These are phyloP conservation scores for Boletus subcaerulescens DNA, from an alignment of 768 basidiomycete species.

Conservation along the genomic window DNA sequence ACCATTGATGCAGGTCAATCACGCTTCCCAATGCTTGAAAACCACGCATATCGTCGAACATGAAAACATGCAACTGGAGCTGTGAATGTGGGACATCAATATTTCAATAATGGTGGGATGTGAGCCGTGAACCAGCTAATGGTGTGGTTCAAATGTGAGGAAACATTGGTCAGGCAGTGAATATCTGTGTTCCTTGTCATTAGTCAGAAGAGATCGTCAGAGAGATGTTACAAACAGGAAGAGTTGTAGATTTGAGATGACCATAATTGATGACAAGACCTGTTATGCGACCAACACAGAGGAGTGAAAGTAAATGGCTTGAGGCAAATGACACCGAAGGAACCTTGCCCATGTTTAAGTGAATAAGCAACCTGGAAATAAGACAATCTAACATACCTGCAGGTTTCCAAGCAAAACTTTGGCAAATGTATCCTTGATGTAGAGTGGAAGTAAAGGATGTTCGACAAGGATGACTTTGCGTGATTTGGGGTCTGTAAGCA, in stretches of 20 bases:
- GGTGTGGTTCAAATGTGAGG: slow-evolving; percentile 83
- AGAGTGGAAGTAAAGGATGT: slow-evolving; percentile 79
- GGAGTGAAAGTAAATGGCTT: slow-evolving; percentile 78
- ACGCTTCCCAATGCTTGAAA: no score
- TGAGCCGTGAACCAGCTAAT: slow-evolving; percentile 75
- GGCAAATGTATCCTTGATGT: slow-evolving; percentile 86
- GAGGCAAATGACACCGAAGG: slow-evolving; percentile 93
- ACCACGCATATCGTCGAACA: no score
- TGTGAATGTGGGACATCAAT: no score
- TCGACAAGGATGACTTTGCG: slow-evolving; percentile 93
- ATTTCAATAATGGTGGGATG: no score
- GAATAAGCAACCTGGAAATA: neutral
- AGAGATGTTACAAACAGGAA: slow-evolving; percentile 61
- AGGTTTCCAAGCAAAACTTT: slow-evolving; percentile 88
- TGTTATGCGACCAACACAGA: slow-evolving; percentile 85
- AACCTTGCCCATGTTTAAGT: slow-evolving; percentile 48
- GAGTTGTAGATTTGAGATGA: slow-evolving; percentile 81
- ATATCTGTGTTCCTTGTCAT: slow-evolving; percentile 60
- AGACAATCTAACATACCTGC: slow-evolving; percentile 48
- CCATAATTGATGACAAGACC: slow-evolving; percentile 94
- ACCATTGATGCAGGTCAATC: no score
- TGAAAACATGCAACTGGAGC: no score
- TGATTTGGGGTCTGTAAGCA: slow-evolving; percentile 92
- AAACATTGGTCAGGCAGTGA: slow-evolving; percentile 82
- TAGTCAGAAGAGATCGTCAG: neutral